These are phyloP conservation scores for Waltergamsia citrina DNA, from an alignment of 2,329 filamentous ascomycete genomes.

Conservation along the genomic window DNA sequence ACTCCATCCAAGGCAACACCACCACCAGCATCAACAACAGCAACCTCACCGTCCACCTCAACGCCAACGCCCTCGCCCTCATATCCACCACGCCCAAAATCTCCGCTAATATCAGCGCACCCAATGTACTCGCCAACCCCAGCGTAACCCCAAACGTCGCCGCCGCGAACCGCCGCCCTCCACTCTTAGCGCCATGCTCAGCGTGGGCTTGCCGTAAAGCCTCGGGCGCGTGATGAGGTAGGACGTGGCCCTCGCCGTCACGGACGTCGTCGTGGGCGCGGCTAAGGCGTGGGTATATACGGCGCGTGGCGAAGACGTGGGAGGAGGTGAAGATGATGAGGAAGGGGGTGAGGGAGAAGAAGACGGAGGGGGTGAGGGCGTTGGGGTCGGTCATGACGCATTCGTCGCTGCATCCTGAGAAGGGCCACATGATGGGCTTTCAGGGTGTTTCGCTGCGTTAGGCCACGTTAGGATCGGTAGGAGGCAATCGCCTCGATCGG, in stretches of 20 bases:
- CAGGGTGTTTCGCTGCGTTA: too few species aligned
- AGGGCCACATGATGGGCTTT: conserved; percentile 24
- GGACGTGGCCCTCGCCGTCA: conserved; percentile 52
- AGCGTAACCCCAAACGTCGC: conserved; percentile 68
- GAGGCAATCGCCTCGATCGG: too few species aligned
- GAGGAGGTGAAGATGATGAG: conserved; percentile 58
- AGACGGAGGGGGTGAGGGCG: conserved; percentile 30
- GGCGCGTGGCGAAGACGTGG: conserved; percentile 52
- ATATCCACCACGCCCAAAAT: conserved; percentile 68
- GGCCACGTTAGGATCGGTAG: too few species aligned
- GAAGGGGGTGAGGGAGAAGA: conserved; percentile 60
- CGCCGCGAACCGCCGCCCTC: conserved; percentile 43
- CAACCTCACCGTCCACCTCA: conserved; percentile 60
- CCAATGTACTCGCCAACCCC: conserved; percentile 67
- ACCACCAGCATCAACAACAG: conserved; percentile 65
- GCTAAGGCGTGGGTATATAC: conserved; percentile 65
- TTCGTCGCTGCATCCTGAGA: conserved; percentile 44
- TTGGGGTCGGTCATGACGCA: conserved; percentile 37
- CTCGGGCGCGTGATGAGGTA: conserved; percentile 52
- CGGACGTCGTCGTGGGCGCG: conserved; percentile 32
- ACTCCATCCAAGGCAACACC: conserved; percentile 69
- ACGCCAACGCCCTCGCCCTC: conserved; percentile 54
- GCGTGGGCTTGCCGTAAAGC: conserved; percentile 49
- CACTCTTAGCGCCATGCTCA: conserved; percentile 44
- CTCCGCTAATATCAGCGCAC: conserved; percentile 74